Evolutionary conservation across 805 yeast species (phyloP).

Genomic region (Teunomyces funiuensis): DNA sequence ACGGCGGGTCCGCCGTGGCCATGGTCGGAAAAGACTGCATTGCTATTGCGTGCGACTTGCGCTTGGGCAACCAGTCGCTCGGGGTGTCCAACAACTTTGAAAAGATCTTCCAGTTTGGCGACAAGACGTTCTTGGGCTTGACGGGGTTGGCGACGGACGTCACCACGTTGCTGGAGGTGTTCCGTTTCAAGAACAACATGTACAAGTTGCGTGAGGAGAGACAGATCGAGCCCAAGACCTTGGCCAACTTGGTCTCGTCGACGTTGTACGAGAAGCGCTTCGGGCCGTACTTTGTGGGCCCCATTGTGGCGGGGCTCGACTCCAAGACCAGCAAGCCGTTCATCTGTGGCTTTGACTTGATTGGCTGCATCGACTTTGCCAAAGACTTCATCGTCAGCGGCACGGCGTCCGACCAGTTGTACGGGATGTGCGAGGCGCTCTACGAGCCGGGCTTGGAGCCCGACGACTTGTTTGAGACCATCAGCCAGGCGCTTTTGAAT

Average conservation of each 20-base stretch:
- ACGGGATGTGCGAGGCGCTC: constrained; percentile 97
- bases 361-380: constrained; percentile 95
- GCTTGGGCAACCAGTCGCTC: constrained; percentile 89
- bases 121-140: constrained; percentile 80
- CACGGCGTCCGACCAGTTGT: constrained; percentile 94
- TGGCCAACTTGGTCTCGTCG: constrained; percentile 89
- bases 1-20: constrained; percentile 96
- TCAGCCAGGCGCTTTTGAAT: constrained; percentile 87
- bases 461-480: constrained; percentile 93
- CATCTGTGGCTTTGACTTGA: constrained; percentile 91
- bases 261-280: constrained; percentile 87
- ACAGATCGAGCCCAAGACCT: constrained; percentile 85
- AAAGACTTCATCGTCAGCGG: constrained; percentile 94
- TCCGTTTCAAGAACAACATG: constrained; percentile 81
- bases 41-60: constrained; percentile 93
- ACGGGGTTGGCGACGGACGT: constrained; percentile 97
- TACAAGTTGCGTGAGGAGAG: constrained; percentile 92
- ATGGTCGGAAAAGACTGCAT: constrained; percentile 99
- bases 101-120: constrained; percentile 81
- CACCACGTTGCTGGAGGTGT: constrained; percentile 74
- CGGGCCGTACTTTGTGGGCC: constrained; percentile 97
- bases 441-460: constrained; percentile 94
- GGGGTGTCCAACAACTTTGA: constrained; percentile 93
- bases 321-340: constrained; percentile 82
- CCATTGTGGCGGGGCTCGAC: constrained; percentile 92